Percentiles rank a stretch among this genome's conserved stretches.
phyloP scores from a whole-genome alignment of 2,329 filamentous ascomycete genomes.

The Cryphonectria parasitica region DNA sequence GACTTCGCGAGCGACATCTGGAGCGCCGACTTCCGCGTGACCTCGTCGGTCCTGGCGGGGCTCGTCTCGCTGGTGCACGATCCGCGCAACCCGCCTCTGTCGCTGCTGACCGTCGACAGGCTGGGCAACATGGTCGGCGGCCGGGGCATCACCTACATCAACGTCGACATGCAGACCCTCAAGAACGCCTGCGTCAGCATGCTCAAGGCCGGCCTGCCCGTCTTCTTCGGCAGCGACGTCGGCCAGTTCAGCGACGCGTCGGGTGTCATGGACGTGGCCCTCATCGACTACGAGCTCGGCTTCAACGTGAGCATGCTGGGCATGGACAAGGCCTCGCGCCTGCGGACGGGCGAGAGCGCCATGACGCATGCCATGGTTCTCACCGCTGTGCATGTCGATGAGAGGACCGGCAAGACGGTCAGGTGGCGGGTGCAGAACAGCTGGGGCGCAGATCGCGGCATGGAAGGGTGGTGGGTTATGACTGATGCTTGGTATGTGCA shows the following conservation, averaged over 20 bases:
- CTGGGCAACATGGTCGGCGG: slow-evolving; percentile 84
- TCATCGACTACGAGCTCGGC: slow-evolving; percentile 82
- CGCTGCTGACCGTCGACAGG: slow-evolving; percentile 74
- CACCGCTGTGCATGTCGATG: slow-evolving; percentile 79
- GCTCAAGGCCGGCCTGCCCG: slow-evolving; percentile 76
- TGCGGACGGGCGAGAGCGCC: slow-evolving; percentile 73
- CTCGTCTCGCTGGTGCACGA: slow-evolving; percentile 87
- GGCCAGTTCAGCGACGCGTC: slow-evolving; percentile 76
- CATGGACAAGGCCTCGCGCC: slow-evolving; percentile 75
- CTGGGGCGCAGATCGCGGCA: slow-evolving; percentile 73
- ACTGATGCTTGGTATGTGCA: slow-evolving; percentile 64
- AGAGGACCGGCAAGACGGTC: slow-evolving; percentile 62
- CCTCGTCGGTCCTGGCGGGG: slow-evolving; percentile 62
- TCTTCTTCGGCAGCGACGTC: slow-evolving; percentile 90
- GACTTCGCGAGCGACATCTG: slow-evolving; percentile 73
- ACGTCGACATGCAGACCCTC: slow-evolving; percentile 74
- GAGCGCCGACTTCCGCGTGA: slow-evolving; percentile 61
- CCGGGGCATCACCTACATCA: slow-evolving; percentile 77
- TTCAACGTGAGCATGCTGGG: slow-evolving; percentile 76
- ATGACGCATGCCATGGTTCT: slow-evolving; percentile 96
- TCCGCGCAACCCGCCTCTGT: slow-evolving; percentile 74
- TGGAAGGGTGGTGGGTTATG: slow-evolving; percentile 90
- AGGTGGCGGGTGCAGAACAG: slow-evolving; percentile 88
- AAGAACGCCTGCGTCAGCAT: slow-evolving; percentile 76
- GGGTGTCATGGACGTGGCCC: slow-evolving; percentile 79